Conservation (phyloP, 179 eudicot genomes). For the Camellia oleifera region DNA sequence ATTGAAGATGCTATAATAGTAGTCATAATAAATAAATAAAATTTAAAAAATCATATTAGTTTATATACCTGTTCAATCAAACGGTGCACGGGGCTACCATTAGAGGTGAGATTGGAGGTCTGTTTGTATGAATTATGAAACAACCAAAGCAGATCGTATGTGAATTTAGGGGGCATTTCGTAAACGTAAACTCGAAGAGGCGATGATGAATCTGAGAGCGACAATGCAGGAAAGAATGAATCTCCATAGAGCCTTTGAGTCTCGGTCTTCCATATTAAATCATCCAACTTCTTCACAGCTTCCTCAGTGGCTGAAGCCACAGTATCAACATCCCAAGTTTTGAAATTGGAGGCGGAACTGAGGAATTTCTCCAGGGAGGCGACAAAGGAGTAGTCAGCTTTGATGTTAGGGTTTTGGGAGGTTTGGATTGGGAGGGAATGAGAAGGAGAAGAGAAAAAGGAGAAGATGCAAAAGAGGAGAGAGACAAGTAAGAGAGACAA, state of each 20-base stretch:
- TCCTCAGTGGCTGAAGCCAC: conserved; percentile 19
- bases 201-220: conserved; percentile 3
- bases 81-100: conserved; percentile 95
- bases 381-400: conserved; percentile 65
- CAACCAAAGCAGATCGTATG: conserved; percentile 75
- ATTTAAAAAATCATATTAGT: background rate
- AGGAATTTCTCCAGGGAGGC: conserved; percentile 74
- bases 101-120: conserved; percentile 78
- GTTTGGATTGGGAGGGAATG: conserved; percentile 19
- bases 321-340: conserved; percentile 36
- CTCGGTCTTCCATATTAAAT: conserved; percentile 49
- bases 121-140: conserved; percentile 61
- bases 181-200: conserved; percentile 81
- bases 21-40: background rate
- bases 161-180: conserved; percentile 83
- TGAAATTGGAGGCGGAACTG: conserved; percentile 24
- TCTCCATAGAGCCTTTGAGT: conserved; percentile 31
- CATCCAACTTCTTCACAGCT: conserved; percentile 49
- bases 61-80: conserved; percentile 68
- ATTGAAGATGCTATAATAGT: too few species aligned
- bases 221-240: conserved; percentile 24
- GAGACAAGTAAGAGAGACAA: conserved; percentile 43
- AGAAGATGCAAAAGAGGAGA: conserved; percentile 43
- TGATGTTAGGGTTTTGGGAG: conserved; percentile 30
- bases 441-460: conserved; percentile 27